These are phyloP conservation scores for Curvularia sp. DNA, from an alignment of 2,329 filamentous ascomycete genomes.

Conservation along the genomic window DNA sequence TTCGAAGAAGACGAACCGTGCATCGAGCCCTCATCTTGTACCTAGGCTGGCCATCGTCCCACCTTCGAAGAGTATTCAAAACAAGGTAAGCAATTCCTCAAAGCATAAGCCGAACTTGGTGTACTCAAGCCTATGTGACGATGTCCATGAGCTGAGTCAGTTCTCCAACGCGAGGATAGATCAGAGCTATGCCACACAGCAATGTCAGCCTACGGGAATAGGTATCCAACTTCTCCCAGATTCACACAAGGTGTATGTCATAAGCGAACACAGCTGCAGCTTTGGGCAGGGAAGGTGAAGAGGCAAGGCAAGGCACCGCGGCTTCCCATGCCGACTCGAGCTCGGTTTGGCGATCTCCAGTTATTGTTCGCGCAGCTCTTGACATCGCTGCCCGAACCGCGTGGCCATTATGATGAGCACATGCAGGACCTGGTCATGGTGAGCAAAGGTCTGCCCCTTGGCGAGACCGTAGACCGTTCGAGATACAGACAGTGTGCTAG, in stretches of 20 bases:
- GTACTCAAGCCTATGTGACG: not conserved
- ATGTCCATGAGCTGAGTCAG: not conserved
- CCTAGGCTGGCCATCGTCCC: not conserved
- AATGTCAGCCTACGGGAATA: not conserved
- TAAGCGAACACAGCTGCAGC: conserved; percentile 5
- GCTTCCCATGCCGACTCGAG: conserved; percentile 31
- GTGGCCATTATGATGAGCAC: conserved; percentile 15
- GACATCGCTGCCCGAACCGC: conserved; percentile 15
- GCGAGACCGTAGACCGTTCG: conserved; percentile 4
- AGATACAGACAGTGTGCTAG: conserved; percentile 12
- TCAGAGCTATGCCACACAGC: not conserved
- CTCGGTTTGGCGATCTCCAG: conserved; percentile 23
- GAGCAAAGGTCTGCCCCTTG: conserved; percentile 9
- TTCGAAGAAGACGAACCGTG: not conserved
- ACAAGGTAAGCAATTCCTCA: not conserved
- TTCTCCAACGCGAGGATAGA: not conserved
- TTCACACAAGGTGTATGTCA: not conserved
- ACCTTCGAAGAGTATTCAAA: not conserved
- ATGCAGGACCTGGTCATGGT: conserved; percentile 13
- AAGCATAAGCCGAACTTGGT: not conserved
- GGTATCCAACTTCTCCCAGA: not conserved
- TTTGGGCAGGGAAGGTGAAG: not conserved
- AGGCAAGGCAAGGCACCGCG: conserved; percentile 19
- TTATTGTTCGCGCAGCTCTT: conserved; percentile 35
- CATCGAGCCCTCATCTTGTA: not conserved